phyloP scores from a whole-genome alignment of 2,329 filamentous ascomycete species.

The Xylaria sp. region DNA sequence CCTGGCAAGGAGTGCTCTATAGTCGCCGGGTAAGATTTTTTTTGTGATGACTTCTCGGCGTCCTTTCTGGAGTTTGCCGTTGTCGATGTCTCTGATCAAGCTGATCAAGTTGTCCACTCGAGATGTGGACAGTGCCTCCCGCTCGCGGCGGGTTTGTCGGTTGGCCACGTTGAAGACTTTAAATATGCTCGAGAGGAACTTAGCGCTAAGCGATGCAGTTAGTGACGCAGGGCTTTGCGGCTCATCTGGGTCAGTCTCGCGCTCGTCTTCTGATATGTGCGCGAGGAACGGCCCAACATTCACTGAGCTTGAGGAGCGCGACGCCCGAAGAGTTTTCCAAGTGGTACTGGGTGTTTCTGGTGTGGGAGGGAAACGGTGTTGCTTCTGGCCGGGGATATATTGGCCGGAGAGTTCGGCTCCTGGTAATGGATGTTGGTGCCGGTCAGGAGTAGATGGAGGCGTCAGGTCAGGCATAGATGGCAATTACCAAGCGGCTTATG shows the following conservation, averaged over 20 bases:
- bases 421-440: conserved; percentile 1
- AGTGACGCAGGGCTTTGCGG: background rate
- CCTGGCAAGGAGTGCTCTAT: conserved; percentile 11
- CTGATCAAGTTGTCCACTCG: conserved; percentile 18
- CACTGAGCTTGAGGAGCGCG: background rate
- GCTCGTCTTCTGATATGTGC: background rate
- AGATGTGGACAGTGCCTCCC: conserved; percentile 6
- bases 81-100: conserved; percentile 20
- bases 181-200: background rate
- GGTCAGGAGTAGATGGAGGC: conserved; percentile 1
- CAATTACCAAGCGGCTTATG: background rate
- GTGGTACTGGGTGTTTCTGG: background rate
- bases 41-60: conserved; percentile 4
- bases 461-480: background rate
- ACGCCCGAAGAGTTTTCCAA: background rate
- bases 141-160: conserved; percentile 4
- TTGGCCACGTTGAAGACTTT: conserved; percentile 15
- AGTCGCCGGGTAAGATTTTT: conserved; percentile 19
- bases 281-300: background rate
- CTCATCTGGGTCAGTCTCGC: background rate
- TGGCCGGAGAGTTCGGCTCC: background rate
- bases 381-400: background rate
- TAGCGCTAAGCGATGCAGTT: background rate
- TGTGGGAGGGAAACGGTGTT: background rate
- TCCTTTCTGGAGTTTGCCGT: conserved; percentile 11